Conservation (phyloP, 1,284 basidiomycete species). For the Baeospora myosura region DNA sequence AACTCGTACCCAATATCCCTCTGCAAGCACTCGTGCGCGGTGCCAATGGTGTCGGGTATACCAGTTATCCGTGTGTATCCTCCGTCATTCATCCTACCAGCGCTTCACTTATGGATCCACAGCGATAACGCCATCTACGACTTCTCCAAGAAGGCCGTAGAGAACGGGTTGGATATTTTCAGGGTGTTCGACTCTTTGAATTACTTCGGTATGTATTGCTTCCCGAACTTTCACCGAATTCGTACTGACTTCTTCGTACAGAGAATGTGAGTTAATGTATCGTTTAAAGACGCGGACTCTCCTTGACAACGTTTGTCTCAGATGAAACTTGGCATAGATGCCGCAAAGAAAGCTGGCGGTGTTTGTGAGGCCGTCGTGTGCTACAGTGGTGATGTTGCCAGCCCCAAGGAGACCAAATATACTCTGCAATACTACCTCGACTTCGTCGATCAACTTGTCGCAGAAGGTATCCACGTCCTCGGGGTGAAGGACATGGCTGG, state of each 20-base stretch:
- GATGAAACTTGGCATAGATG: conserved; percentile 96
- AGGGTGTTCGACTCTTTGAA: conserved; percentile 99
- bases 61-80: conserved; percentile 90
- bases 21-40: conserved; percentile 98
- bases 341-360: conserved; percentile 99
- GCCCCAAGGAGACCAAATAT: conserved; percentile 95
- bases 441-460: conserved; percentile 90
- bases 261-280: conserved; percentile 50
- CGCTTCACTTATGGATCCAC: conserved; percentile 11
- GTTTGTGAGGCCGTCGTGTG: conserved; percentile 97
- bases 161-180: conserved; percentile 99
- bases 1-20: conserved; percentile 97
- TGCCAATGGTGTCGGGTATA: conserved; percentile 99
- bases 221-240: conserved; percentile 1
- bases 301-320: conserved; percentile 23
- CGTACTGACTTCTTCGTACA: conserved; percentile 21
- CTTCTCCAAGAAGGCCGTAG: conserved; percentile 96
- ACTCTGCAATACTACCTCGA: conserved; percentile 97
- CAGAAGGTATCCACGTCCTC: conserved; percentile 94
- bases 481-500: conserved; percentile 99
- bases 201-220: conserved; percentile 71
- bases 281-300: neutral
- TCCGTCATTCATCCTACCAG: neutral
- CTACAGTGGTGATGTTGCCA: conserved; percentile 97
- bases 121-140: conserved; percentile 99